These are phyloP conservation scores for Aphanocladium album DNA, from an alignment of 2,329 filamentous ascomycete genomes.

Conservation along the genomic window DNA sequence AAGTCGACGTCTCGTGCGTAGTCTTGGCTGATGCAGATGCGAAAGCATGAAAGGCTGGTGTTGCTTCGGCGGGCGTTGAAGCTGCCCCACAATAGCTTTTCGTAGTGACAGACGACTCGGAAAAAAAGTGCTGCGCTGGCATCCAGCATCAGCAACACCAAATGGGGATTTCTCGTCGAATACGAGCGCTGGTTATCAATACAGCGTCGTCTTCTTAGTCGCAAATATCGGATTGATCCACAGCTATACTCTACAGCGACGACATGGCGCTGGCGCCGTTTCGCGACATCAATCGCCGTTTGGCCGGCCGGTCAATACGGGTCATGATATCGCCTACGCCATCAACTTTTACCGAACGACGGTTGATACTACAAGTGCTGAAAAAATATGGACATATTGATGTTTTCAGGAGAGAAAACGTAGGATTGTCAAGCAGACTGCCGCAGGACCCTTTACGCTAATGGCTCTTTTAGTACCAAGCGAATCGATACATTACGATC, in stretches of 20 bases:
- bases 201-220: too few relatives aligned
- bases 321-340: conserved; percentile 49
- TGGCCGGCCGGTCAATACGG: conserved; percentile 39
- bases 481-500: conserved; percentile 34
- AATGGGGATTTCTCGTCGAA: background rate
- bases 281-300: conserved; percentile 13
- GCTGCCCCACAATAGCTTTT: conserved; percentile 11
- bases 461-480: background rate
- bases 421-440: background rate
- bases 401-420: conserved; percentile 38
- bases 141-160: background rate
- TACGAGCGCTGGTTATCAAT: background rate
- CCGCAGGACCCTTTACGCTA: background rate
- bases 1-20: background rate
- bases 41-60: background rate
- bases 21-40: background rate
- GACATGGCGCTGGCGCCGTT: conserved; percentile 5
- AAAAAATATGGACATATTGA: conserved; percentile 46
- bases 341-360: conserved; percentile 47
- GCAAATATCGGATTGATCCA: background rate
- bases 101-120: background rate
- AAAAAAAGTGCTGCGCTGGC: background rate
- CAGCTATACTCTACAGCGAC: background rate
- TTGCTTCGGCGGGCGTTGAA: background rate
- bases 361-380: conserved; percentile 48